Base-by-base conservation (phyloP, 2,329 filamentous ascomycete genomes). In the Remersonia thermophila region DNA sequence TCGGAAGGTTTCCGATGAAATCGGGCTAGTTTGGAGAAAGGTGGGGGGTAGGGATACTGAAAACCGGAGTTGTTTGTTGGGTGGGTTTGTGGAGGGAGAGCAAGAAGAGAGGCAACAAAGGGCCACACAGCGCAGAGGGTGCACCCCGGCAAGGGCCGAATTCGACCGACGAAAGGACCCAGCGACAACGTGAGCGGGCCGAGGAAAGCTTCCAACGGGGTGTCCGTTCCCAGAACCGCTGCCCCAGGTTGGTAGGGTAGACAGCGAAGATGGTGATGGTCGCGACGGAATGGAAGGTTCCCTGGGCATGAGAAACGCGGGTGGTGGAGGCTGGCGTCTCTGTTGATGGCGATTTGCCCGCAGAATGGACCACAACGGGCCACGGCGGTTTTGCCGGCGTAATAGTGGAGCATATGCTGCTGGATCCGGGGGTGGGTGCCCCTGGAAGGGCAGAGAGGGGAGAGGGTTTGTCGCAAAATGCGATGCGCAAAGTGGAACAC, bases 341-440 rank as follows among this genome's bases (percentile, higher is more conserved):
- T 30, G 13, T 10, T 12, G 18, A 20, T 36, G 20, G 31, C n/a
- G 30, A 32, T 33, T 56, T 57, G 57, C 55, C 20, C 20, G 20
- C 56, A 55, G 56, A 51, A 54, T 55, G 53, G 52, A 49, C 56
- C 54, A 59, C 20, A 23, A 23, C 20, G 20, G 20, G 20, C 20
- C 53, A 58, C 67, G 68, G 68, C 67, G 64, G 55, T 68, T 66
- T 71, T 56, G 59, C 66, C 68, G 68, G 68, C 65, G 57, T 62
- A 70, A 71, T 69, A 67, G 68, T 72, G 67, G 67, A 62, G 65
- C n/a, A n/a, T n/a, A 53, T 5, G 50, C 28, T 40, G 33, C 40
- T 46, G 42, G 42, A 45, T 39, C 47, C 45, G 48, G 51, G 42
- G 48, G 43, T 52, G 42, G 44, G n/a, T n/a, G n/a, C n/a, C n/a